phyloP scores from a whole-genome alignment of 148 eudicot species.

The Cornus controversa region DNA sequence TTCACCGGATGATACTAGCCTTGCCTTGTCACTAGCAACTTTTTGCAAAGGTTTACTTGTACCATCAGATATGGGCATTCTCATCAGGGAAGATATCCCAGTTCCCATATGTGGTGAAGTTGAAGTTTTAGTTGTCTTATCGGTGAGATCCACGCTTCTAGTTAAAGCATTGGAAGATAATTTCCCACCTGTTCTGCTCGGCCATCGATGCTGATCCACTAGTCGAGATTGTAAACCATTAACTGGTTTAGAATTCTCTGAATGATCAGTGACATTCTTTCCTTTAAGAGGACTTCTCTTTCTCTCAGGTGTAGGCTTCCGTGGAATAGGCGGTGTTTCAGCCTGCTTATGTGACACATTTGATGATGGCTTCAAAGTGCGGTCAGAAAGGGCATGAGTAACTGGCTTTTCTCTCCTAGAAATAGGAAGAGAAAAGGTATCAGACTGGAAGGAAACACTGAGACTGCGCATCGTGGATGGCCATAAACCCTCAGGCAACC shows the following conservation, averaged over 20 bases:
- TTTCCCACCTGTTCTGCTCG: slow-evolving; percentile 65
- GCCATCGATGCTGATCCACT: slow-evolving; percentile 88
- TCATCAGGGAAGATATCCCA: slow-evolving; percentile 47
- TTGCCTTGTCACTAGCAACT: slow-evolving; percentile 44
- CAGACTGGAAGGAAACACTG: slow-evolving; percentile 81
- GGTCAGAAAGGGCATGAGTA: slow-evolving; percentile 63
- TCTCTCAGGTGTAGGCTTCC: slow-evolving; percentile 87
- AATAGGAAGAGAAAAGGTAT: slow-evolving; percentile 62
- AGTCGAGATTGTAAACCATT: slow-evolving; percentile 49
- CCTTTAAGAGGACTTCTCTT: slow-evolving; percentile 78
- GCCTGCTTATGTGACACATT: slow-evolving; percentile 57
- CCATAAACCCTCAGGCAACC: slow-evolving; percentile 76
- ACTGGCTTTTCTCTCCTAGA: slow-evolving; percentile 69
- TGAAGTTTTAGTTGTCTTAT: slow-evolving; percentile 35
- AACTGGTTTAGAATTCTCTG: slow-evolving; percentile 82
- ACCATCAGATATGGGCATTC: slow-evolving; percentile 63
- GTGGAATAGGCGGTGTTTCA: slow-evolving; percentile 33
- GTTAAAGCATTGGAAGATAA: slow-evolving; percentile 31
- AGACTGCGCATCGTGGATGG: slow-evolving; percentile 95
- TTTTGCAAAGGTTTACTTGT: slow-evolving; percentile 50
- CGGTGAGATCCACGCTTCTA: slow-evolving; percentile 54
- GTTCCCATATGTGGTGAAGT: slow-evolving; percentile 24
- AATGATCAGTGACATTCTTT: slow-evolving; percentile 57
- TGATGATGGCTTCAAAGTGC: slow-evolving; percentile 67
- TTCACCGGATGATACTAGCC: slow-evolving; percentile 38